Base-by-base conservation (phyloP, 768 basidiomycete species). In the Crassisporium funariophilum region DNA sequence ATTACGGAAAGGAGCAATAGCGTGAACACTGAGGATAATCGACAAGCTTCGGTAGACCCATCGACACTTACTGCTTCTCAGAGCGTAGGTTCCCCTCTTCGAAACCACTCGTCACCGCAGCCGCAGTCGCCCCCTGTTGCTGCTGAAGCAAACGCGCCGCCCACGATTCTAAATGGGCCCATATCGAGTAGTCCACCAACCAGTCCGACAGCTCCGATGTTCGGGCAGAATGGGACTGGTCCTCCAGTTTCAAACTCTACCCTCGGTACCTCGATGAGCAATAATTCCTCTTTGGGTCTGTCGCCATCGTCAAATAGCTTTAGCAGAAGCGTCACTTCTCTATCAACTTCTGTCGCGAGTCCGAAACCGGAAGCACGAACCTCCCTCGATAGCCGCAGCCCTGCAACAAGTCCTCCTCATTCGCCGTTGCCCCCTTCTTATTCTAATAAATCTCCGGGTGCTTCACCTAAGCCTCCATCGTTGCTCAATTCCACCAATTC, bases 1-100 rank as follows among this genome's bases (percentile, higher is more conserved):
- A 89, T 90, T 49, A 82, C 82, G 2, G 88, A 91, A 59, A 59
- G 64, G 27, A 70, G 67, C 48, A 67, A 61, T 41, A 49, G 59
- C 36, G 55, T 58, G 46, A n/a, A n/a, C n/a, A 68, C 67, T 10
- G 57, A 62, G 22, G 51, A 50, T 12, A 60, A 61, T 19, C 56
- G 55, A 2, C 49, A 54, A 35, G 62, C 67, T 1, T 40, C 56
- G 6, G 64, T 64, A 35, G 59, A 56, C 19, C 44, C 48, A 19
- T 47, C 50, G 6, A 46, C 27, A n/a, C 37, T 53, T 20, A 56
- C 35, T 40, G 11, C 34, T 20, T 44, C 33, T 9, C 46, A 51
- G 21, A 41, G 21, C 16, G 5, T n/a, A n/a, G n/a, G n/a, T 34
- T 52, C 56, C 13, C 38, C 50, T 13, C 47, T 27, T 46, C 54